Base-by-base conservation (phyloP, 306 rosid genomes). In the Inga leiocalycina region DNA sequence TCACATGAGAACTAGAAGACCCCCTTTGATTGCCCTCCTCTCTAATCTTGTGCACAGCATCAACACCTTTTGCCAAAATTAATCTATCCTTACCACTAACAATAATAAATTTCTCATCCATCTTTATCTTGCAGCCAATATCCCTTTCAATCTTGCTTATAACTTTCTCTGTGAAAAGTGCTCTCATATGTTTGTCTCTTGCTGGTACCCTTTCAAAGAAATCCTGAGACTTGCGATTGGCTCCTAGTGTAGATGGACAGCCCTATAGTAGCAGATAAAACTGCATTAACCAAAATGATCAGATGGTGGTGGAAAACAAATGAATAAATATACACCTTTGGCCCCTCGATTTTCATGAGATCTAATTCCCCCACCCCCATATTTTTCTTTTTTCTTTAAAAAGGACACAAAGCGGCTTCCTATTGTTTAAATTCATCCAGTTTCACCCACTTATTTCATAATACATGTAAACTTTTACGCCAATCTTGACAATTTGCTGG, bases 231-330 rank as follows among this genome's bases (percentile, higher is more conserved):
- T 89, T 96, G 76, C 98, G 94, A 84, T 89, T 93, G 68, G 97
- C 96, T 87, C 99, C 99, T 82, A 97, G 96, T 10, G 99, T 97
- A 79, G 99, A 88, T 34, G 99, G 99, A 80, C 99, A 97, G 27
- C 99, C 99, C 99, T 96, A 78, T 14, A 79, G 81, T 68, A 74
- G 56, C 83, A 88, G 74, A 80, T 54, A 64, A 65, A 24, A 75
- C 20, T 69, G 61, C 27, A 77, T 83, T 54, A 76, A 71, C 85
- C 56, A 84, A 84, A 82, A 81, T 75, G 52, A 49, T 13, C 22
- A 79, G 32, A 6, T 30, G 41, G 34, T 12, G 24, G 69, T 46
- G 22, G 75, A 8, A 9, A 79, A 20, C 6, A 16, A 66, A 27
- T 27, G n/a, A 34, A 30, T 64, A 13, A 64, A 30, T 59, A 64